Conservation (phyloP, 495 filamentous ascomycete species). For the Rusavskia elegans region DNA sequence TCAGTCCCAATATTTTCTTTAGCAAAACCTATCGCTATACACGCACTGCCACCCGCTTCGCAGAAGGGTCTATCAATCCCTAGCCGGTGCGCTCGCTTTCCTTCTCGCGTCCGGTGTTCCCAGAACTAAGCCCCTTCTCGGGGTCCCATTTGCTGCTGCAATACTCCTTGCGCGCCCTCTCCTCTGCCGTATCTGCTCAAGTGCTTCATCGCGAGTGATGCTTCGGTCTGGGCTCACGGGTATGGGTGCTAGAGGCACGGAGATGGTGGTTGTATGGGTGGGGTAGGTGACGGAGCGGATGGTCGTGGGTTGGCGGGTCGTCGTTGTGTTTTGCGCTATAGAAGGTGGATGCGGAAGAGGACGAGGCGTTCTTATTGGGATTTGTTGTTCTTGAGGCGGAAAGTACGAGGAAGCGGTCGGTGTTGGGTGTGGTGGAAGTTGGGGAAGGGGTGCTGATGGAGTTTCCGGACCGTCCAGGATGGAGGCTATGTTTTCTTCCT, state of each 20-base stretch:
- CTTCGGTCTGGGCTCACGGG: conserved; percentile 22
- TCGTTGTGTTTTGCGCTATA: neutral
- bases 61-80: neutral
- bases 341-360: conserved; percentile 6
- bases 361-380: conserved; percentile 7
- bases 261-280: conserved; percentile 1
- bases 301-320: neutral
- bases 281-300: conserved; percentile 21
- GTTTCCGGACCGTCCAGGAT: neutral
- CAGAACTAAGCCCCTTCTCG: conserved; percentile 8
- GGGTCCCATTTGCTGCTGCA: conserved; percentile 18
- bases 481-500: too few species aligned
- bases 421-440: conserved; percentile 6
- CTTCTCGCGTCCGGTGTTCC: conserved; percentile 4
- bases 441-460: conserved; percentile 6
- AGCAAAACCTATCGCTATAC: too few species aligned
- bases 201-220: conserved; percentile 32
- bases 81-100: conserved; percentile 13
- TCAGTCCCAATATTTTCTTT: too few species aligned
- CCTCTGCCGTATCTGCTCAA: conserved; percentile 34
- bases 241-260: conserved; percentile 10
- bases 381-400: neutral
- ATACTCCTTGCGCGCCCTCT: conserved; percentile 30
- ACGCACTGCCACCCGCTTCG: neutral
- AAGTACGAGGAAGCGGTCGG: neutral